A percentile compares a stretch with the other conserved stretches of the same genome.
Evolutionary conservation across 2,329 filamentous ascomycete genomes (phyloP).

Genomic region (Arthrobotrys pseudoclavata): DNA sequence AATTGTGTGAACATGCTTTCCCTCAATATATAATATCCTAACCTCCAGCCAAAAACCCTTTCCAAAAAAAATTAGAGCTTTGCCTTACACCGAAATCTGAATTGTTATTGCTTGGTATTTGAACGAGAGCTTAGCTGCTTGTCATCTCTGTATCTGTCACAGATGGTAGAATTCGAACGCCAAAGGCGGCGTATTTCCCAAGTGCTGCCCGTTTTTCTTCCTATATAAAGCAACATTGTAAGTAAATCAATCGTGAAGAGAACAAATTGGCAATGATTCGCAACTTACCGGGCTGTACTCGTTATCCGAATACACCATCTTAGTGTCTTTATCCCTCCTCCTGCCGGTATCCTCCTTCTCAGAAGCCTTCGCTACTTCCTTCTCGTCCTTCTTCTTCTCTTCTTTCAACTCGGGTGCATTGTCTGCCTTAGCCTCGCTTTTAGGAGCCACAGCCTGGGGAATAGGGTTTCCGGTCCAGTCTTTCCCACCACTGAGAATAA

Average conservation of each 20-base stretch:
- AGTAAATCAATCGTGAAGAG: background rate
- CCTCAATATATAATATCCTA: slow-evolving; percentile 3
- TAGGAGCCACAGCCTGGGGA: slow-evolving; percentile 43
- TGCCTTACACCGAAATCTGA: slow-evolving; percentile 23
- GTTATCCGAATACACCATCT: slow-evolving; percentile 63
- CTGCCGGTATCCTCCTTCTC: slow-evolving; percentile 61
- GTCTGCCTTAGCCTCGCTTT: slow-evolving; percentile 28
- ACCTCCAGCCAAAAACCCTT: slow-evolving; percentile 4
- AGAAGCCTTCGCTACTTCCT: slow-evolving; percentile 55
- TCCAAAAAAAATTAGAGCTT: slow-evolving; percentile 51
- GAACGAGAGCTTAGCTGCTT: slow-evolving; percentile 60
- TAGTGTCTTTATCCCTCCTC: slow-evolving; percentile 62
- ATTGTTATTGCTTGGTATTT: slow-evolving; percentile 38
- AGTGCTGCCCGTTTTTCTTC: slow-evolving; percentile 61
- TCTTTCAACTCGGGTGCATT: slow-evolving; percentile 20
- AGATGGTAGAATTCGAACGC: slow-evolving; percentile 28
- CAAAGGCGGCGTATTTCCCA: slow-evolving; percentile 55
- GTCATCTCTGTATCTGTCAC: slow-evolving; percentile 54
- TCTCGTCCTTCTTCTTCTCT: slow-evolving; percentile 61
- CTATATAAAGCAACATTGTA: slow-evolving; percentile 18
- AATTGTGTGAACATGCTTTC: slow-evolving; percentile 7
- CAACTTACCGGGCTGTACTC: slow-evolving; percentile 63
- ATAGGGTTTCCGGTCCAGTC: slow-evolving; percentile 56
- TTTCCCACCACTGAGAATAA: slow-evolving; percentile 57
- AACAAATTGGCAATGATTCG: too few species aligned